Conservation (phyloP, 768 basidiomycete genomes). For the Lanmaoa pseudosensibilis region DNA sequence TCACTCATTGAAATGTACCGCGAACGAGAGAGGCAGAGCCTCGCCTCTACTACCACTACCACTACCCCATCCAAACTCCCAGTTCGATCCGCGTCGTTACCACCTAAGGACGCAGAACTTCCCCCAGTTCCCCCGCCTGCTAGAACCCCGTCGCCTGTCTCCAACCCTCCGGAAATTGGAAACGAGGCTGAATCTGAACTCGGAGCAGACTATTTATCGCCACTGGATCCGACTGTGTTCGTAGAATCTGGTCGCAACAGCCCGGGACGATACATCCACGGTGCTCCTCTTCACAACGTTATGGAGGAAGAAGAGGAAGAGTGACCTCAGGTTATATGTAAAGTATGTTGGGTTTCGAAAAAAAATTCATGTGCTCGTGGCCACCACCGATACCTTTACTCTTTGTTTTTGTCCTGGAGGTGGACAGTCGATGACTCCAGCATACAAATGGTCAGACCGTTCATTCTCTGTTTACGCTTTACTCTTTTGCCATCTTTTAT, state of each 20-base stretch:
- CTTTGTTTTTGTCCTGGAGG: conserved; percentile 6
- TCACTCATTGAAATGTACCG: conserved; percentile 86
- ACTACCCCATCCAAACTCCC: conserved; percentile 34
- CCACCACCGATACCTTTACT: conserved; percentile 26
- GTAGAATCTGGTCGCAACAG: conserved; percentile 59
- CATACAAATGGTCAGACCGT: neutral
- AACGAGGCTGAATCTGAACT: conserved; percentile 32
- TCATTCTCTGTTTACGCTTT: neutral
- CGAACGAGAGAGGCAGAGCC: conserved; percentile 55
- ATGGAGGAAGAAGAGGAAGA: conserved; percentile 81
- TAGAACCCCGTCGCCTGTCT: conserved; percentile 17
- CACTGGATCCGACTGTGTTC: conserved; percentile 34
- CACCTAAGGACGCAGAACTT: conserved; percentile 8
- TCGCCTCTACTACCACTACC: too few relatives aligned
- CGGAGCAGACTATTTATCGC: conserved; percentile 28
- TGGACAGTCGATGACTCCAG: conserved; percentile 12
- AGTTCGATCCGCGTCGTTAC: conserved; percentile 29
- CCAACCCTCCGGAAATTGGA: conserved; percentile 27
- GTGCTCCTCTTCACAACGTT: conserved; percentile 84
- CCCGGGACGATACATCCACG: conserved; percentile 76
- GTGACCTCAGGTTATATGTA: conserved; percentile 15
- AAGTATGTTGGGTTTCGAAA: conserved; percentile 20
- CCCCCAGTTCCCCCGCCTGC: neutral
- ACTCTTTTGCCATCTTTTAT: neutral
- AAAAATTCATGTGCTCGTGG: conserved; percentile 13